Percentiles rank a stretch among this genome's conserved stretches.
Evolutionary conservation across 2,329 filamentous ascomycete species (phyloP).

Genomic region (Daldinia sp.): DNA sequence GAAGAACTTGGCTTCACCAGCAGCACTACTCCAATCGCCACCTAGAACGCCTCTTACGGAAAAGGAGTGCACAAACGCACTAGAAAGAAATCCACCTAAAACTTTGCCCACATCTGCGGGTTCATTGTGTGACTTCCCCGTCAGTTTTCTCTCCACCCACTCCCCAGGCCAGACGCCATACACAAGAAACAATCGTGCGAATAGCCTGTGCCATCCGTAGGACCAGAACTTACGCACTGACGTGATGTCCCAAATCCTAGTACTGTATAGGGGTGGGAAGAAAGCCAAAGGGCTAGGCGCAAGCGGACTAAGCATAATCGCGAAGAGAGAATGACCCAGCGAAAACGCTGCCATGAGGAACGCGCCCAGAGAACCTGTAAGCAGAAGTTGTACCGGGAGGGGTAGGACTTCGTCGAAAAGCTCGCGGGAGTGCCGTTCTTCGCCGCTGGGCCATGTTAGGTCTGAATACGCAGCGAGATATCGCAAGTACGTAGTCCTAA

Average conservation of each 20-base stretch:
- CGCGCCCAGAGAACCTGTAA: constrained; percentile 52
- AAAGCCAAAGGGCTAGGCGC: constrained; percentile 52
- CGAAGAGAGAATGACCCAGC: constrained; percentile 52
- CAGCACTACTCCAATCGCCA: constrained; percentile 46
- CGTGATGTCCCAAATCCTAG: constrained; percentile 51
- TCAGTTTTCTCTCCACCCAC: constrained; percentile 51
- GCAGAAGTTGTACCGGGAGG: constrained; percentile 45
- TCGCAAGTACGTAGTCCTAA: constrained; percentile 46
- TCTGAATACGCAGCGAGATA: constrained; percentile 23
- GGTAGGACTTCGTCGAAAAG: constrained; percentile 49
- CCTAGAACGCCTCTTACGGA: constrained; percentile 51
- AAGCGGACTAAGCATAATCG: constrained; percentile 50
- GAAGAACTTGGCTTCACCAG: constrained; percentile 48
- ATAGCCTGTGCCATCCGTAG: constrained; percentile 55
- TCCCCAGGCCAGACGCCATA: constrained; percentile 56
- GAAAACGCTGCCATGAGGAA: constrained; percentile 55
- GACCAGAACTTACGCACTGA: constrained; percentile 53
- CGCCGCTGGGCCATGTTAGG: constrained; percentile 18
- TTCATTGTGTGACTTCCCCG: constrained; percentile 46
- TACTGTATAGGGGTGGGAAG: constrained; percentile 55
- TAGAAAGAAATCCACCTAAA: constrained; percentile 52
- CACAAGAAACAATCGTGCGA: constrained; percentile 54
- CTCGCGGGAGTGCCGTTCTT: constrained; percentile 6
- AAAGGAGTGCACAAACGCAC: constrained; percentile 52
- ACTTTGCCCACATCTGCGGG: constrained; percentile 54